Conservation (phyloP, 345 rosid genomes). For the Orychophragmus violaceus region DNA sequence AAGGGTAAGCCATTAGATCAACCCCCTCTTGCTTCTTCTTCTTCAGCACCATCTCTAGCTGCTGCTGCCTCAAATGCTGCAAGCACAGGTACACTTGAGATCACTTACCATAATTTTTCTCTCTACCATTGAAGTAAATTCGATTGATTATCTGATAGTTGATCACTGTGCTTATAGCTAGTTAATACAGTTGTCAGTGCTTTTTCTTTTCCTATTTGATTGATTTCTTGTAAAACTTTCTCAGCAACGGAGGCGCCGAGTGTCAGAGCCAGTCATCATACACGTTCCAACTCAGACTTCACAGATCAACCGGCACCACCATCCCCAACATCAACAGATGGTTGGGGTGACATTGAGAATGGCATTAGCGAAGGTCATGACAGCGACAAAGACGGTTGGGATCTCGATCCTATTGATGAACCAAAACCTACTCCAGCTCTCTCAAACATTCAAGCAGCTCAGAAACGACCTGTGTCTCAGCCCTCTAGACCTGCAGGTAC, state of each 20-base stretch:
- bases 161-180: not conserved
- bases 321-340: conserved; percentile 95
- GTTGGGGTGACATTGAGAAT: conserved; percentile 95
- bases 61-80: conserved; percentile 50
- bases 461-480: conserved; percentile 72
- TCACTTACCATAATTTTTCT: not conserved
- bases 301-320: conserved; percentile 63
- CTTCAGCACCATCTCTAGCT: conserved; percentile 39
- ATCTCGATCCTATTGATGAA: conserved; percentile 86
- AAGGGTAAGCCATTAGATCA: conserved; percentile 92
- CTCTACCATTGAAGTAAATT: not conserved
- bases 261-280: conserved; percentile 42
- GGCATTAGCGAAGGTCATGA: conserved; percentile 70
- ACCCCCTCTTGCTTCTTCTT: conserved; percentile 57
- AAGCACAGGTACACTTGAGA: conserved; percentile 53
- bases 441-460: conserved; percentile 88
- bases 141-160: not conserved
- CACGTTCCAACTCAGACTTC: conserved; percentile 62
- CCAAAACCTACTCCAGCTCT: conserved; percentile 77
- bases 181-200: not conserved
- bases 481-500: conserved; percentile 69
- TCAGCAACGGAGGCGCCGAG: conserved; percentile 51
- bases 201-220: not conserved
- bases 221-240: not conserved
- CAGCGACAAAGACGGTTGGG: conserved; percentile 96